A percentile compares a stretch with the other conserved stretches of the same genome.
phyloP scores from a whole-genome alignment of 2,329 filamentous ascomycete species.

The Huntiella decipiens region DNA sequence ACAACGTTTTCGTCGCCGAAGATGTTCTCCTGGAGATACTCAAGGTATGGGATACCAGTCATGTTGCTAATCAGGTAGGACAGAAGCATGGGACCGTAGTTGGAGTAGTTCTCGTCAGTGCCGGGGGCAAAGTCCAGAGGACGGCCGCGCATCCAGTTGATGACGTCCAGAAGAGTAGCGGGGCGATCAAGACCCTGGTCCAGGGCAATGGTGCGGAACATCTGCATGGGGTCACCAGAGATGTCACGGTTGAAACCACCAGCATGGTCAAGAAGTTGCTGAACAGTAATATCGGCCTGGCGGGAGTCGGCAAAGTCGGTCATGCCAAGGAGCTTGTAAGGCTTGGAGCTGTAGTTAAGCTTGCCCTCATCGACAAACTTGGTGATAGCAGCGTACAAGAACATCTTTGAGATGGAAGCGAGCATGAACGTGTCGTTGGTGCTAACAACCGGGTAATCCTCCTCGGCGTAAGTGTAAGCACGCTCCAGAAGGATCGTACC shows the following conservation, averaged over 20 bases:
- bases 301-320: constrained; percentile 5
- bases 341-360: constrained; percentile 4
- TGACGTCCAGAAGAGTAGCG: constrained; percentile 12
- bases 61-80: constrained; percentile 12
- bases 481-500: constrained; percentile 9
- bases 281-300: constrained; percentile 10
- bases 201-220: constrained; percentile 9
- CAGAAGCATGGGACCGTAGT: constrained; percentile 13
- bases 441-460: constrained; percentile 8
- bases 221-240: constrained; percentile 7
- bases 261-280: constrained; percentile 9
- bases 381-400: constrained; percentile 11
- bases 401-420: constrained; percentile 13
- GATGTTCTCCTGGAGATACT: constrained; percentile 8
- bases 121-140: constrained; percentile 11
- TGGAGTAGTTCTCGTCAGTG: constrained; percentile 7
- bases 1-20: constrained; percentile 10
- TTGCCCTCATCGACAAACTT: constrained; percentile 9
- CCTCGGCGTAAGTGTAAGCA: constrained; percentile 12
- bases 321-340: constrained; percentile 10
- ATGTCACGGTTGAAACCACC: constrained; percentile 9
- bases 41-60: constrained; percentile 7
- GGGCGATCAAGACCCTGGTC: constrained; percentile 5
- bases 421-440: constrained; percentile 12
- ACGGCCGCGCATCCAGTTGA: constrained; percentile 11